Evolutionary conservation across 768 basidiomycete genomes (phyloP), one percentile per base, ranked within the genome.

Genomic region (Russula lepida): DNA sequence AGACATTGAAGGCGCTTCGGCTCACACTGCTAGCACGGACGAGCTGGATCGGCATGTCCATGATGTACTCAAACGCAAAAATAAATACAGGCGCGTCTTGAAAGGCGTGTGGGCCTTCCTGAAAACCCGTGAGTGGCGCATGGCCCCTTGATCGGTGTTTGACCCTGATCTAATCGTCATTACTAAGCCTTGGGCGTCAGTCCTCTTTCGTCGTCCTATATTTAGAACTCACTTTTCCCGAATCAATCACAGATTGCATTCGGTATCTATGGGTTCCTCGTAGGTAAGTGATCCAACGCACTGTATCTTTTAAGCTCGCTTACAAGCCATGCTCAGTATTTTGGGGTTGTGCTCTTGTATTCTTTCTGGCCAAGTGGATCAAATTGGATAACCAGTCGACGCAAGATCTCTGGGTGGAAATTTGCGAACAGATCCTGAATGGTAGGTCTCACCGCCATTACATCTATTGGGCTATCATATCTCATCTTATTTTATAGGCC

Each of bases 291-390:
- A 13, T 63, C 27, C 44, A 11, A n/a, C 15, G 12, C 23, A 32
- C 41, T 11, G 23, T 21, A 11, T 5, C 43, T 50, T 28, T 60
- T 30, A 9, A 15, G 37, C 27, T 50, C n/a, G 47, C 39, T 50
- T 46, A 59, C 46, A 65, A 52, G 32, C 66, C 37, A 7, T 46
- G 13, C 21, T 6, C 68, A 82, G 91, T 86, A 0, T 92, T 94
- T 68, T 94, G 90, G 91, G 91, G 92, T 17, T 82, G 88, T 23
- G 91, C 85, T 4, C 84, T 94, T 63, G 87, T 92, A 15, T 72
- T 92, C 54, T 85, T 92, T 72, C 73, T 89, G 4, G 74, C 72
- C 25, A 83, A 81, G 69, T 77, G 83, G 48, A 91, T 92, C 70
- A 83, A 88, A 67, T 73, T 88, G 4, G 83, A 88, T 67, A 85